Evolutionary conservation across 1,284 basidiomycete species (phyloP).

Genomic region (Naganishia sp.): DNA sequence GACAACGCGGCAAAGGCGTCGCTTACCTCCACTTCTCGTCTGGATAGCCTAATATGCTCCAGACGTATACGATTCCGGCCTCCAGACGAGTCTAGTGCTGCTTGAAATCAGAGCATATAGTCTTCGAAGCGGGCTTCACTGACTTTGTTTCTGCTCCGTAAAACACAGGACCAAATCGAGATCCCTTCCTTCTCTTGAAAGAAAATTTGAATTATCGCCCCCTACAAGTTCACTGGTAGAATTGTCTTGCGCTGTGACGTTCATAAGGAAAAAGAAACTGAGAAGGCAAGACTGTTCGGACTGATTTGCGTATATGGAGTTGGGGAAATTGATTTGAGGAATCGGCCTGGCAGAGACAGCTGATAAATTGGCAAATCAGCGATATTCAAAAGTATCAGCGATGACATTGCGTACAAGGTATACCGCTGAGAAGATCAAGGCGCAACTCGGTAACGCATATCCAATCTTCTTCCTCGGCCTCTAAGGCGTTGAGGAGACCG

Average conservation of each 20-base stretch:
- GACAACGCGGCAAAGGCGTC: slow-evolving; percentile 20
- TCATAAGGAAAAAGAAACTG: slow-evolving; percentile 7
- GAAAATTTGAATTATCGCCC: neutral
- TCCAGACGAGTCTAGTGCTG: neutral
- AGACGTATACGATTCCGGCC: neutral
- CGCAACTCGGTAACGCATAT: slow-evolving; percentile 23
- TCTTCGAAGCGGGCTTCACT: neutral
- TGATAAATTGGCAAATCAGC: neutral
- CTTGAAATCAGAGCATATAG: neutral
- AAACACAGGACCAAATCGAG: slow-evolving; percentile 9
- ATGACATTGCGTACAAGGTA: slow-evolving; percentile 11
- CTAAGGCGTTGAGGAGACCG: neutral
- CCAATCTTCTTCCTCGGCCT: slow-evolving; percentile 30
- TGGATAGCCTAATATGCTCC: slow-evolving; percentile 6
- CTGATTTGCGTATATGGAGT: neutral
- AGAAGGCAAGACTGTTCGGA: neutral
- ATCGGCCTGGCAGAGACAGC: slow-evolving; percentile 28
- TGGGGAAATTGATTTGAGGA: slow-evolving; percentile 23
- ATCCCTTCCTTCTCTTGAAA: slow-evolving; percentile 17
- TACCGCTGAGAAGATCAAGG: slow-evolving; percentile 9
- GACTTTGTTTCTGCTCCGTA: neutral
- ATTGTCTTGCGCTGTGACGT: neutral
- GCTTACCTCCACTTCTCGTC: slow-evolving; percentile 23
- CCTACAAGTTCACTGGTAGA: neutral
- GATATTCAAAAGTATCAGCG: neutral